Percentiles rank a stretch among this genome's conserved stretches.
phyloP scores from a whole-genome alignment of 257 asterid species.

The Solanum commersonii region DNA sequence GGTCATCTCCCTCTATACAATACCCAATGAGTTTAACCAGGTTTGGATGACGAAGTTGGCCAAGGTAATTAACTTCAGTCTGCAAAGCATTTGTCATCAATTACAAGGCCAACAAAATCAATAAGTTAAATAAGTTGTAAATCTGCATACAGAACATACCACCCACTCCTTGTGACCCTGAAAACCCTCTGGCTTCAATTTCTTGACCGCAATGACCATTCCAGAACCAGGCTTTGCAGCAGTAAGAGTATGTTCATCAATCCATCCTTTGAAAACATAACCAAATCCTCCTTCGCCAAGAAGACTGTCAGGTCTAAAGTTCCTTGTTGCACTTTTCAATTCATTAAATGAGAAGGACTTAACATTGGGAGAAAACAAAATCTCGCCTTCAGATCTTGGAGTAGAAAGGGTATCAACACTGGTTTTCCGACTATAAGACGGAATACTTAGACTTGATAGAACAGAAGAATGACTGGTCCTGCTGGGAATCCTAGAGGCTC shows the following conservation, averaged over 20 bases:
- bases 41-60: constrained; percentile 86
- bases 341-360: constrained; percentile 78
- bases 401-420: constrained; percentile 55
- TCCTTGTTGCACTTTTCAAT: constrained; percentile 70
- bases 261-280: constrained; percentile 93
- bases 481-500: constrained; percentile 35
- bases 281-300: constrained; percentile 98
- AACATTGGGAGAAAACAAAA: constrained; percentile 64
- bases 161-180: constrained; percentile 99
- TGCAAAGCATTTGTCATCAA: constrained; percentile 21
- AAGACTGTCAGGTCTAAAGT: constrained; percentile 81
- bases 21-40: constrained; percentile 90
- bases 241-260: constrained; percentile 56
- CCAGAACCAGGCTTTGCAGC: constrained; percentile 84
- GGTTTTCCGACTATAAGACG: constrained; percentile 48
- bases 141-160: constrained; percentile 37
- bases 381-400: constrained; percentile 81
- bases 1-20: constrained; percentile 79
- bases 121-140: not conserved
- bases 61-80: constrained; percentile 92
- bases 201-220: constrained; percentile 87
- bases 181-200: constrained; percentile 85
- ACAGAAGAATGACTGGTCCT: constrained; percentile 33
- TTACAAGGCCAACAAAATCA: not conserved
- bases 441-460: constrained; percentile 42